Evolutionary conservation across 1,284 basidiomycete species (phyloP).

Genomic region (Tremellales sp.): DNA sequence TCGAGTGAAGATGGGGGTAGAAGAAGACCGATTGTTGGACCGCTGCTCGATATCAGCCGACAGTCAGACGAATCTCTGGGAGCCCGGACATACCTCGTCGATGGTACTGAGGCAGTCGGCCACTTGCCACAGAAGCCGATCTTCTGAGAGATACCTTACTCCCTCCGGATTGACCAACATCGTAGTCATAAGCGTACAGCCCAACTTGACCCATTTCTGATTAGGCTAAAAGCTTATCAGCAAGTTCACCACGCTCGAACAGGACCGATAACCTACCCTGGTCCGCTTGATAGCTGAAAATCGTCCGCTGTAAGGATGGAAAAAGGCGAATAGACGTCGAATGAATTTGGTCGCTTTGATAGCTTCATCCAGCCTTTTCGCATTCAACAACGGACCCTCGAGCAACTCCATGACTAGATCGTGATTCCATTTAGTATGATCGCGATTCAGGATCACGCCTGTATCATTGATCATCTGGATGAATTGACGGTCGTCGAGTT

Average conservation of each 20-base stretch:
- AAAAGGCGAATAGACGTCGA: constrained; percentile 82
- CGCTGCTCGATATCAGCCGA: too few species aligned
- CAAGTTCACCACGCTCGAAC: neutral
- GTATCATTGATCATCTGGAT: constrained; percentile 77
- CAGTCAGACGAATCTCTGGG: neutral
- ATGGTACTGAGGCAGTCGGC: constrained; percentile 85
- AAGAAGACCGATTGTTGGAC: constrained; percentile 48
- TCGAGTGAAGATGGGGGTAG: constrained; percentile 77
- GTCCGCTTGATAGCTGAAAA: constrained; percentile 77
- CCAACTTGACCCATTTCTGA: constrained; percentile 76
- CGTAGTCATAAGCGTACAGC: constrained; percentile 74
- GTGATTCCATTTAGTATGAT: constrained; percentile 89
- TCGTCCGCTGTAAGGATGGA: constrained; percentile 78
- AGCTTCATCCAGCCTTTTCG: constrained; percentile 92
- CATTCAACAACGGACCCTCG: constrained; percentile 86
- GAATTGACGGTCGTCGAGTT: constrained; percentile 89
- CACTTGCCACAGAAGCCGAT: constrained; percentile 80
- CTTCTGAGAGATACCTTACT: constrained; percentile 75
- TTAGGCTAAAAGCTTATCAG: constrained; percentile 57
- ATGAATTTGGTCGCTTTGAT: constrained; percentile 87
- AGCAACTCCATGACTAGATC: constrained; percentile 83
- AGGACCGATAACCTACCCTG: constrained; percentile 53
- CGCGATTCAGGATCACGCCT: constrained; percentile 81
- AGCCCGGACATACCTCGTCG: constrained; percentile 68
- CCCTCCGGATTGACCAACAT: constrained; percentile 82